phyloP scores from a whole-genome alignment of 352 stramenopile species.

The Phytophthora citricola region DNA sequence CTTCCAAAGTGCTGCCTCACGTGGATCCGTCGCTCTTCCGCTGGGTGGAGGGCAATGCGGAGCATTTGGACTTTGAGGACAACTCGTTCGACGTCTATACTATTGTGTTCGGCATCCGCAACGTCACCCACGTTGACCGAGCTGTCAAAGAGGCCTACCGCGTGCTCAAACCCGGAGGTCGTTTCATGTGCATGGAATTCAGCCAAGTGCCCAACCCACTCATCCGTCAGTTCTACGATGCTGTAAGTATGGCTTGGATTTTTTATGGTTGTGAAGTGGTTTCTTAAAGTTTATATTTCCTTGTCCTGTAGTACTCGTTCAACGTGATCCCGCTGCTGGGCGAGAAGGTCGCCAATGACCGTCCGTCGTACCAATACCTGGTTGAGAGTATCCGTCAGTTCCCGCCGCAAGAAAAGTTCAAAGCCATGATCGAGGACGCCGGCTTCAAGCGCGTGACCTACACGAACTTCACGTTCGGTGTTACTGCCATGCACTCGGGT shows the following conservation, averaged over 20 bases:
- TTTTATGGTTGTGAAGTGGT: neutral
- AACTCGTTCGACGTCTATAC: conserved; percentile 99
- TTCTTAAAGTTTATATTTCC: neutral
- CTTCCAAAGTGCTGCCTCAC: conserved; percentile 71
- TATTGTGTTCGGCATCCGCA: conserved; percentile 99
- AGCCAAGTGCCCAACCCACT: conserved; percentile 93
- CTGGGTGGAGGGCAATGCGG: conserved; percentile 97
- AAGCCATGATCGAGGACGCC: conserved; percentile 93
- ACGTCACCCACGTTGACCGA: conserved; percentile 97
- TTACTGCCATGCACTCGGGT: conserved; percentile 97
- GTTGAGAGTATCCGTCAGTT: conserved; percentile 99
- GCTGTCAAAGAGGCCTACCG: conserved; percentile 95
- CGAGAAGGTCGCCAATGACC: conserved; percentile 96
- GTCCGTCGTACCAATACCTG: conserved; percentile 98
- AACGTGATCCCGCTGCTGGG: conserved; percentile 97
- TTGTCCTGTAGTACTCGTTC: conserved; percentile 93
- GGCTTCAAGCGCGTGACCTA: conserved; percentile 95
- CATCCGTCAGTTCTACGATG: conserved; percentile 95
- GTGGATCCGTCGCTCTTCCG: conserved; percentile 66
- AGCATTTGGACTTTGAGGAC: conserved; percentile 95
- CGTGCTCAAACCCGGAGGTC: conserved; percentile 95
- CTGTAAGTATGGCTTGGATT: conserved; percentile 46
- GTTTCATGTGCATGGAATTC: conserved; percentile 99
- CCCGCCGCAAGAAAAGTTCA: conserved; percentile 96
- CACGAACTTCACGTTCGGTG: conserved; percentile 97